Evolutionary conservation across 164 flowering plant genomes (phyloP).

Genomic region (Tetracentron sinense): DNA sequence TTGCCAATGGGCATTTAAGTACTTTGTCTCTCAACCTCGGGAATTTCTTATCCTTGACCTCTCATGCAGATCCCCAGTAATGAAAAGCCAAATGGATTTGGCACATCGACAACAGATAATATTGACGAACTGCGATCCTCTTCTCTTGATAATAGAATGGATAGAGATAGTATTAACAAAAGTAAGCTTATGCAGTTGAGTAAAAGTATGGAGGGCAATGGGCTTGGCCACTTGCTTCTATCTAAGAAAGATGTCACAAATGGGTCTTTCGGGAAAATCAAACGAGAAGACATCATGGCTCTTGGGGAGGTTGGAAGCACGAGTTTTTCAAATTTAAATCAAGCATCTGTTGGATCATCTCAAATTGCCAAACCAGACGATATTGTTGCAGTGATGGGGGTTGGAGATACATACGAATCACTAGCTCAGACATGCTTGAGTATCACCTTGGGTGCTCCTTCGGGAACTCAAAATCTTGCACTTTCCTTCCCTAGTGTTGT

Average conservation of each 20-base stretch:
- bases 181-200: slow-evolving; percentile 33
- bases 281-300: slow-evolving; percentile 44
- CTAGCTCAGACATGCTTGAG: slow-evolving; percentile 53
- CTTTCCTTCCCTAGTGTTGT: slow-evolving; percentile 20
- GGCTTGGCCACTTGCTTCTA: slow-evolving; percentile 26
- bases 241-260: slow-evolving; percentile 28
- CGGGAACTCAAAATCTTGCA: slow-evolving; percentile 26
- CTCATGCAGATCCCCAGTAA: slow-evolving; percentile 35
- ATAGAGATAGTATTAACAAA: slow-evolving; percentile 28
- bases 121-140: slow-evolving; percentile 23
- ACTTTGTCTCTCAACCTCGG: neutral
- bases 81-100: slow-evolving; percentile 39
- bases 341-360: slow-evolving; percentile 29
- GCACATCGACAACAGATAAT: slow-evolving; percentile 20
- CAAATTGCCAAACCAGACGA: slow-evolving; percentile 32
- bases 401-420: slow-evolving; percentile 34
- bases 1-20: no score
- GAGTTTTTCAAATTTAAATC: slow-evolving; percentile 28
- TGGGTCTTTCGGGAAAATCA: slow-evolving; percentile 31
- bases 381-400: slow-evolving; percentile 23
- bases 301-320: slow-evolving; percentile 39
- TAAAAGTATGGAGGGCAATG: slow-evolving; percentile 23
- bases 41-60: slow-evolving; percentile 6
- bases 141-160: slow-evolving; percentile 31
- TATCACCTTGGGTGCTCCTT: slow-evolving; percentile 44